Percentiles rank a stretch among this genome's conserved stretches.
phyloP scores from a whole-genome alignment of 805 yeast species.

The Saccharomycopsis oosterbeekiorum region DNA sequence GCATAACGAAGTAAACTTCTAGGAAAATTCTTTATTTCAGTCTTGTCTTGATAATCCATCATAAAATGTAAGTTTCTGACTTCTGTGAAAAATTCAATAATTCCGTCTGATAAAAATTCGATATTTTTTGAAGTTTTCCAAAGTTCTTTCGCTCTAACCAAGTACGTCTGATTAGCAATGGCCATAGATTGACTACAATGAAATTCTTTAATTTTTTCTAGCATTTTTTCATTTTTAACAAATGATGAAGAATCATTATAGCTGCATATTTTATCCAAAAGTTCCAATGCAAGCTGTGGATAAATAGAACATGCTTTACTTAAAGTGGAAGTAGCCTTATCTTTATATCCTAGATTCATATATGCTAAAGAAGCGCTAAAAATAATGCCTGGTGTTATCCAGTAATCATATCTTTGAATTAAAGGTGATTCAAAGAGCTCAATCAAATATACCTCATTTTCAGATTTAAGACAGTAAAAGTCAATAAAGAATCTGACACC shows the following conservation, averaged over 20 bases:
- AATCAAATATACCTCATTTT: constrained; percentile 52
- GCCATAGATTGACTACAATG: constrained; percentile 19
- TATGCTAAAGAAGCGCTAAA: constrained; percentile 60
- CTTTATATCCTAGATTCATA: constrained; percentile 31
- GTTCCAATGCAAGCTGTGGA: constrained; percentile 45
- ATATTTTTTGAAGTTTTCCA: constrained; percentile 44
- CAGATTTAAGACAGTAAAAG: constrained; percentile 58
- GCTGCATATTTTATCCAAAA: constrained; percentile 40
- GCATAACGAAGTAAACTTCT: constrained; percentile 56
- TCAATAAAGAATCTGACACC: constrained; percentile 82
- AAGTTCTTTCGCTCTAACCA: constrained; percentile 42
- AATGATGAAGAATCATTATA: constrained; percentile 46
- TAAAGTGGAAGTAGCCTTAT: constrained; percentile 40
- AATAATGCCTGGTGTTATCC: constrained; percentile 67
- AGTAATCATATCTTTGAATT: constrained; percentile 44
- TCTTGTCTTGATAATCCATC: neutral
- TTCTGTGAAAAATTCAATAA: constrained; percentile 23
- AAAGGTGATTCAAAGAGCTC: constrained; percentile 49
- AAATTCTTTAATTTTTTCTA: constrained; percentile 43
- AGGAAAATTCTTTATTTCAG: constrained; percentile 34
- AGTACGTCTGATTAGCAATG: constrained; percentile 46
- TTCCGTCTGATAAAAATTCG: constrained; percentile 37
- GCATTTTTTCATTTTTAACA: constrained; percentile 41
- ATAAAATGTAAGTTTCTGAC: neutral
- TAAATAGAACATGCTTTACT: constrained; percentile 41